phyloP scores from a whole-genome alignment of 2,329 filamentous ascomycete genomes.

The Clonostachys rhizophaga region DNA sequence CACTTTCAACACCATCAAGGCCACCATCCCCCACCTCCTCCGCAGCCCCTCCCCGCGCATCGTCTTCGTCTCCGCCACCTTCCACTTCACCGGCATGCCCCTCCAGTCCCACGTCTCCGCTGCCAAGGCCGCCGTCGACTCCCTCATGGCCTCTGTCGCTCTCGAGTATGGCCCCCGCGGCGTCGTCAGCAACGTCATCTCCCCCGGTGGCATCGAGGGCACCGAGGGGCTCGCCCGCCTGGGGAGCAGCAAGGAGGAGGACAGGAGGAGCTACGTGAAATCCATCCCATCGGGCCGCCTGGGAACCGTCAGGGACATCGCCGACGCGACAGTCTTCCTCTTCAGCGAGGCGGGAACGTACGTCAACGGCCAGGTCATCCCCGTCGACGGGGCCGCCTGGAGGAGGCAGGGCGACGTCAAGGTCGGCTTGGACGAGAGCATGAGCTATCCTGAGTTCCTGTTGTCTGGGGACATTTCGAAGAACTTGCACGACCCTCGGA shows the following conservation, averaged over 20 bases:
- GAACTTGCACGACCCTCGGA: constrained; percentile 23
- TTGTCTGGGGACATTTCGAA: constrained; percentile 24
- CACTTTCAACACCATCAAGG: constrained; percentile 92
- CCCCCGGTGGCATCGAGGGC: constrained; percentile 78
- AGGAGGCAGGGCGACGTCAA: constrained; percentile 39
- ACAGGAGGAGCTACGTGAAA: constrained; percentile 24
- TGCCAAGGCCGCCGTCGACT: constrained; percentile 88
- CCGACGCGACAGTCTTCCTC: constrained; percentile 85
- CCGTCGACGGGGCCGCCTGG: constrained; percentile 64
- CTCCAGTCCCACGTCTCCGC: constrained; percentile 87
- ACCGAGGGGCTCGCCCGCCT: constrained; percentile 77
- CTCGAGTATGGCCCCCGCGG: constrained; percentile 89
- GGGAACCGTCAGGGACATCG: constrained; percentile 81
- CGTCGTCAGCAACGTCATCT: constrained; percentile 82
- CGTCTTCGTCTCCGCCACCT: constrained; percentile 83
- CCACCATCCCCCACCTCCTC: constrained; percentile 76
- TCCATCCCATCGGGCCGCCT: constrained; percentile 69
- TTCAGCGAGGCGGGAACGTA: constrained; percentile 84
- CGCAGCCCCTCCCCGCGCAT: constrained; percentile 76
- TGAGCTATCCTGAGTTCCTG: constrained; percentile 49
- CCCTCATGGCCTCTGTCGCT: constrained; percentile 72
- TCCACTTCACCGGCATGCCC: constrained; percentile 84
- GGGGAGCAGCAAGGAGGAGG: constrained; percentile 28
- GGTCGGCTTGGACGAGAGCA: constrained; percentile 39
- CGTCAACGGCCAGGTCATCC: constrained; percentile 76